These are phyloP conservation scores for Colletotrichum lindemuthianum DNA, from an alignment of 2,329 filamentous ascomycete species.

Conservation along the genomic window DNA sequence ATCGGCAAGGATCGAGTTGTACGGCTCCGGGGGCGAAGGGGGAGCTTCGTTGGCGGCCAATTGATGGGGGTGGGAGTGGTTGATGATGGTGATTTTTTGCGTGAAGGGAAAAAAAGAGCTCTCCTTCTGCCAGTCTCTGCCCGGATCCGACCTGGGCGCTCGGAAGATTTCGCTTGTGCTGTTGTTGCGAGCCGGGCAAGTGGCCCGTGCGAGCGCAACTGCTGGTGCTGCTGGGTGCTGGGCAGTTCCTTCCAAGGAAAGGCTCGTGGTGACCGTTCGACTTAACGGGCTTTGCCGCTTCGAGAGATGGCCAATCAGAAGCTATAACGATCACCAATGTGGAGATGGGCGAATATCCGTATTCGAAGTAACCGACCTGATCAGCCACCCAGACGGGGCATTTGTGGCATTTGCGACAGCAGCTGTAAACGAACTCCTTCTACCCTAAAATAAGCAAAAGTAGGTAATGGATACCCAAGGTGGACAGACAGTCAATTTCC, in stretches of 20 bases:
- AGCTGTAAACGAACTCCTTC: too few species aligned
- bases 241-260: conserved; percentile 8
- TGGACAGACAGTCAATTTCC: too few species aligned
- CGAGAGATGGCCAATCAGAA: conserved; percentile 13
- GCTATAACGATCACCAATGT: background rate
- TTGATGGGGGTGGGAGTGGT: conserved; percentile 45
- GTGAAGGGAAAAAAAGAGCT: conserved; percentile 38
- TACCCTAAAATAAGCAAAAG: too few species aligned
- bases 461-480: too few species aligned
- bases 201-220: conserved; percentile 25
- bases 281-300: conserved; percentile 24
- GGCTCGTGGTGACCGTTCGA: conserved; percentile 11
- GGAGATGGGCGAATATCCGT: background rate
- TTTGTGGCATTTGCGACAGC: too few species aligned
- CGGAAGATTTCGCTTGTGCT: conserved; percentile 55
- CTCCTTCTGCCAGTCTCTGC: conserved; percentile 29
- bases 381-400: background rate
- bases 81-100: conserved; percentile 33
- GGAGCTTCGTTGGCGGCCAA: conserved; percentile 45
- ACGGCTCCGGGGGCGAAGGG: conserved; percentile 41
- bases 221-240: conserved; percentile 1
- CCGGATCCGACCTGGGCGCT: conserved; percentile 44
- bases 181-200: conserved; percentile 36
- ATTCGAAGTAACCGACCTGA: background rate
- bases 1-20: conserved; percentile 40